Evolutionary conservation across 2,329 filamentous ascomycete species (phyloP), one percentile per base, ranked within the genome.

Genomic region (Penicillium nordicum): DNA sequence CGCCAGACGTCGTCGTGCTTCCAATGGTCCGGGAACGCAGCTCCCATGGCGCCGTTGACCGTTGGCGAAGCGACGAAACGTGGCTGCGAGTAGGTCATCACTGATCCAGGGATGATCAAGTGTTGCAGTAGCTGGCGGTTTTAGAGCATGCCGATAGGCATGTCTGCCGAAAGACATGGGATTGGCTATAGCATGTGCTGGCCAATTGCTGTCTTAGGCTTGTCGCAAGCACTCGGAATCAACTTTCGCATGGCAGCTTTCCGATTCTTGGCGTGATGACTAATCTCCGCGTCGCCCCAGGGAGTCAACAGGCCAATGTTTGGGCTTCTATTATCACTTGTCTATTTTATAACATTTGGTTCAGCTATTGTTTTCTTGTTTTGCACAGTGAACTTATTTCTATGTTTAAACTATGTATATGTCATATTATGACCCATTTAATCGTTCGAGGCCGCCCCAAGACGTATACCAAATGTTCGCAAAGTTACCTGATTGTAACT

Each of bases 21-120:
- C 84, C 73, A 87, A 74, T 66, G 84, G 84, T 2, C 84, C 84
- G 11, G 84, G 84, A 3, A 85, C 80, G 61, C 79, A 78, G 74
- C 84, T 85, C 62, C 82, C 83, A 79, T 84, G 76, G 60, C 84
- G 79, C 66, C 78, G 76, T 57, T 79, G 76, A 40, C 72, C 67
- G 60, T 73, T 75, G 56, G 72, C 72, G 57, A 76, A 78, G 43
- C 76, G 79, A 51, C 76, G 73, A 70, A 84, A 84, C 25, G 78
- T 77, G 14, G 72, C 68, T 5, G 74, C 64, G 16, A 80, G 70
- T 23, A 78, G 60, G 46, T 77, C 76, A 51, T 80, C 77, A 58
- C 76, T 75, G 52, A 79, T 74, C 77, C 78, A 80, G 21, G 78
- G 63, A 59, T 76, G 66, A 41, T 77, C 73, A 34, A 65, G 56